These are phyloP conservation scores for Melaleuca quinquenervia DNA, from an alignment of 345 rosid species.

Conservation along the genomic window DNA sequence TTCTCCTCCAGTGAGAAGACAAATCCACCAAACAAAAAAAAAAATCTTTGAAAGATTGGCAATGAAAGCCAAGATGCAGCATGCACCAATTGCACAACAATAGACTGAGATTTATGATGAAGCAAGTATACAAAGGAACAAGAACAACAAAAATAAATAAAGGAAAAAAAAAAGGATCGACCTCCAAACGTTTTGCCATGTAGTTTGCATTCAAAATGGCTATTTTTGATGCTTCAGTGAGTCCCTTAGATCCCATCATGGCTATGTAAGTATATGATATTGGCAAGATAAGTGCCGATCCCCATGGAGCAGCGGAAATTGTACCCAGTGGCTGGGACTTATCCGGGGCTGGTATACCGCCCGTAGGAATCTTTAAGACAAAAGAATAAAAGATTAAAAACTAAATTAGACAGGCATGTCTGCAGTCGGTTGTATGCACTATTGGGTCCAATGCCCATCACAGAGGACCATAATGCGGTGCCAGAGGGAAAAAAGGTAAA, in stretches of 20 bases:
- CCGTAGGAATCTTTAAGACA: slow-evolving; percentile 47
- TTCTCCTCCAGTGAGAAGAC: background rate
- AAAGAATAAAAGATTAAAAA: background rate
- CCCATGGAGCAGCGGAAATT: slow-evolving; percentile 99
- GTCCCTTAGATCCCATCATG: slow-evolving; percentile 98
- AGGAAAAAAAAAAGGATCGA: slow-evolving; percentile 10
- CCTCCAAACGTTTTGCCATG: slow-evolving; percentile 99
- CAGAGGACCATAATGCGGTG: background rate
- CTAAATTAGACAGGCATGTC: background rate
- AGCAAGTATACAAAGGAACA: background rate
- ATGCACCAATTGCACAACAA: background rate
- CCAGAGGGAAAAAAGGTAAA: background rate
- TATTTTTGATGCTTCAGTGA: slow-evolving; percentile 89
- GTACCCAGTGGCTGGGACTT: slow-evolving; percentile 65
- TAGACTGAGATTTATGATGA: background rate
- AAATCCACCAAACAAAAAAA: background rate
- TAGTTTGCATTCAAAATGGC: slow-evolving; percentile 96
- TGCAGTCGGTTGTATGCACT: background rate
- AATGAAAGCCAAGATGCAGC: background rate
- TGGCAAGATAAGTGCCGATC: slow-evolving; percentile 95
- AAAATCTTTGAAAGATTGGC: background rate
- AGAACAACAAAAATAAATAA: background rate
- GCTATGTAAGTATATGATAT: slow-evolving; percentile 90
- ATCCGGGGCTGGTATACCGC: slow-evolving; percentile 83
- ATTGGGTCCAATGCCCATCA: background rate